Conservation (phyloP, 495 filamentous ascomycete species). For the Beverwykella pulmonaria region DNA sequence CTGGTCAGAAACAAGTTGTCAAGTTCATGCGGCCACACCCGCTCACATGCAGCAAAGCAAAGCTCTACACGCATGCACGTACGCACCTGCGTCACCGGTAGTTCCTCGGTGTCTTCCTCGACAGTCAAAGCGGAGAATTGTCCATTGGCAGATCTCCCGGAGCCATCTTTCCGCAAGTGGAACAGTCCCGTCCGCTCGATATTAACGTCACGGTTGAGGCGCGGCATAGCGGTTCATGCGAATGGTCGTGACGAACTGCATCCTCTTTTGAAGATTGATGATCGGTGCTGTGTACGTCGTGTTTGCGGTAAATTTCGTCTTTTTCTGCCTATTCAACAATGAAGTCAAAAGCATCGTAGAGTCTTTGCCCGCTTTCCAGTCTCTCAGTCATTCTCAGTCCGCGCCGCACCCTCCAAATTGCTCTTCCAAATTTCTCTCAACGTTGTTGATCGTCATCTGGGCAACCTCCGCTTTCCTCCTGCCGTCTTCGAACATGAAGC, state of each 20-base stretch:
- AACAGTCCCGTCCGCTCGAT: background rate
- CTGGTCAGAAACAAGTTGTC: background rate
- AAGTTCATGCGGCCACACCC: background rate
- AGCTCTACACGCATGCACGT: background rate
- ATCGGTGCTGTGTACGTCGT: background rate
- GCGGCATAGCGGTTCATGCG: background rate
- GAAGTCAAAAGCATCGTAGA: background rate
- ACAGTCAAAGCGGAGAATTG: background rate
- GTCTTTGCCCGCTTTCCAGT: background rate
- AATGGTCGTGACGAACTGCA: background rate
- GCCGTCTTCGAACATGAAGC: background rate
- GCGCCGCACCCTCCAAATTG: background rate
- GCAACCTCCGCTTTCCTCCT: too few species aligned
- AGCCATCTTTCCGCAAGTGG: background rate
- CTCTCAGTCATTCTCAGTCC: background rate
- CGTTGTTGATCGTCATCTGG: background rate
- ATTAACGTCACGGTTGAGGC: background rate
- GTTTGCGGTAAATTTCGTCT: background rate
- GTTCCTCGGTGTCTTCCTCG: background rate
- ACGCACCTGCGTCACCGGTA: background rate
- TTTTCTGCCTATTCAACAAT: background rate
- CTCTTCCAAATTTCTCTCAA: background rate
- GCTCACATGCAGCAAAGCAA: background rate
- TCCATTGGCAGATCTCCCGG: background rate
- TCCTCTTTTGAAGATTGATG: background rate